Conservation (phyloP, 2,329 filamentous ascomycete species). For the Fusarium floridanum region DNA sequence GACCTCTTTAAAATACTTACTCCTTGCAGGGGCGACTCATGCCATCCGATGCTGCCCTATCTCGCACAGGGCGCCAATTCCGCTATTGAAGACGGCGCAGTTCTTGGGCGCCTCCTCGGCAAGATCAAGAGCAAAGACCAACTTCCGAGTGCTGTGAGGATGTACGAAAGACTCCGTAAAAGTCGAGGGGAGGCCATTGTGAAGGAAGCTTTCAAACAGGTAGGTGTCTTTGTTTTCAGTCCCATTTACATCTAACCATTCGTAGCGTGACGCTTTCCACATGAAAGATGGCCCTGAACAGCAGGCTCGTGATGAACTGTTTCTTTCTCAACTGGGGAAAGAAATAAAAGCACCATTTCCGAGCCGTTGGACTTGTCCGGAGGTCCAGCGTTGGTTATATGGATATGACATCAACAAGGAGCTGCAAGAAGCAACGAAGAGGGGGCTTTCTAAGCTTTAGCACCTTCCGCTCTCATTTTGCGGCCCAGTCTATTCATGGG, state of each 20-base stretch:
- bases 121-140: conserved; percentile 59
- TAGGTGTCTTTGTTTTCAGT: conserved; percentile 1
- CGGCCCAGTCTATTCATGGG: background rate
- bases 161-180: conserved; percentile 64
- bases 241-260: background rate
- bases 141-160: conserved; percentile 57
- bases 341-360: conserved; percentile 67
- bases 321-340: conserved; percentile 67
- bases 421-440: background rate
- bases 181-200: conserved; percentile 67
- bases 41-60: conserved; percentile 74
- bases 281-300: conserved; percentile 69
- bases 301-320: conserved; percentile 67
- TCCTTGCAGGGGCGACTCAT: conserved; percentile 65
- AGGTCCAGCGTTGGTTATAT: conserved; percentile 74
- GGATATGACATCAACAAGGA: conserved; percentile 66
- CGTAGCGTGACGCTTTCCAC: conserved; percentile 65
- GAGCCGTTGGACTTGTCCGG: conserved; percentile 68
- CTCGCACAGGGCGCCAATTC: conserved; percentile 76
- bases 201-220: conserved; percentile 69
- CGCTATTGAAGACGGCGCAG: conserved; percentile 76
- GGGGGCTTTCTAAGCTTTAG: background rate
- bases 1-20: background rate
- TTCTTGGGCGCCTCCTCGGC: conserved; percentile 70
- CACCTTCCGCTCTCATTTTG: background rate